These are phyloP conservation scores for Micractinium sp. DNA, from an alignment of 139 green algal species.

Conservation along the genomic window DNA sequence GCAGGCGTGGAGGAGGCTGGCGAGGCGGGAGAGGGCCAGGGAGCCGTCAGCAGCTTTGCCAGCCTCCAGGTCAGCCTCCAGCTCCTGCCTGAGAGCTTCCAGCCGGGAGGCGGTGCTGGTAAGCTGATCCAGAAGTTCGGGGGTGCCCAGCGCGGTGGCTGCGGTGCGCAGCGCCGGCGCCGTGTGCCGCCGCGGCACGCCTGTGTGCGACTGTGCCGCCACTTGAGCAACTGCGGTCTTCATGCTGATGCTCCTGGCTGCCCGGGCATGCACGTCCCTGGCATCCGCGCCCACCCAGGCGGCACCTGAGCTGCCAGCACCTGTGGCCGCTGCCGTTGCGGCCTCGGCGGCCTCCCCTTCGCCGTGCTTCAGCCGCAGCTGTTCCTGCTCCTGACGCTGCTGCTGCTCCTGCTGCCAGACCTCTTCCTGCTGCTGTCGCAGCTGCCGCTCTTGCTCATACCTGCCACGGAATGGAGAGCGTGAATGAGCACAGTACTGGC, in stretches of 20 bases:
- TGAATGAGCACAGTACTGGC: not conserved
- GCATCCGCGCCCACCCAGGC: not conserved
- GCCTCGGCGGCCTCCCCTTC: not conserved
- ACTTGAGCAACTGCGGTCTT: not conserved
- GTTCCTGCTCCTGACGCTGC: not conserved
- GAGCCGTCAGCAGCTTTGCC: not conserved
- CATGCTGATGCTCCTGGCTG: not conserved
- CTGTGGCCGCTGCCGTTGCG: not conserved
- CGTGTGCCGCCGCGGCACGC: slow-evolving; percentile 1
- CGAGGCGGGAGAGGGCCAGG: slow-evolving; percentile 28
- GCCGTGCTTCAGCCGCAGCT: not conserved
- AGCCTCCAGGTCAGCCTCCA: not conserved
- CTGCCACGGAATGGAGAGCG: not conserved
- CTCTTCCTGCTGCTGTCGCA: not conserved
- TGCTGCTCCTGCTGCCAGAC: not conserved
- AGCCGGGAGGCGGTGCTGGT: not conserved
- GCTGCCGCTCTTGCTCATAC: slow-evolving; percentile 10
- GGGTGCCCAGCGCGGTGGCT: not conserved
- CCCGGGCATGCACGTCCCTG: not conserved
- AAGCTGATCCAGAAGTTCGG: slow-evolving; percentile 10
- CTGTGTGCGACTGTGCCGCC: not conserved
- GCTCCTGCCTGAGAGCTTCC: slow-evolving; percentile 14
- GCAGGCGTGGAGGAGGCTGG: slow-evolving; percentile 22
- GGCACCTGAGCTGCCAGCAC: too few relatives aligned
- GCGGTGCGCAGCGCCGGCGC: not conserved